A percentile compares a stretch with the other conserved stretches of the same genome.
Evolutionary conservation across 2,329 filamentous ascomycete species (phyloP).

Genomic region (Alternaria postmessia): DNA sequence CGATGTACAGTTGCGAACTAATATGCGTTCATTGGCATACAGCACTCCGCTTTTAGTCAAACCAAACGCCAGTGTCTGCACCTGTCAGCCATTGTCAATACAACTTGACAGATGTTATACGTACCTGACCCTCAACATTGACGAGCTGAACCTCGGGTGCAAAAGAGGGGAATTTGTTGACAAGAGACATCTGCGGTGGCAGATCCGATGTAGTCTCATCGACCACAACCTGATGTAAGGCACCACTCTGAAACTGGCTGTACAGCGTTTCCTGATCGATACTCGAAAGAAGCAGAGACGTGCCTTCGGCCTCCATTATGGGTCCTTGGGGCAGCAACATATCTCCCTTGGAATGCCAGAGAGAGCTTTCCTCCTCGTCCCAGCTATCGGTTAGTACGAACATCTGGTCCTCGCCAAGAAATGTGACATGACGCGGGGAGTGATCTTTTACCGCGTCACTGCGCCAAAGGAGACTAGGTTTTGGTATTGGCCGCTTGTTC

Average conservation of each 20-base stretch:
- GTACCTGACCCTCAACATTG: constrained; percentile 37
- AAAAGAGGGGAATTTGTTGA: constrained; percentile 39
- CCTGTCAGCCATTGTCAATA: constrained; percentile 24
- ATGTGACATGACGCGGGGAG: constrained; percentile 58
- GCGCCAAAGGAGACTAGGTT: constrained; percentile 54
- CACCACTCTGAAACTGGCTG: constrained; percentile 35
- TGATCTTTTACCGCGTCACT: constrained; percentile 24
- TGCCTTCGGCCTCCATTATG: constrained; percentile 32
- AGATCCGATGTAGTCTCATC: constrained; percentile 20
- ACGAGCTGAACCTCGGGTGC: constrained; percentile 35
- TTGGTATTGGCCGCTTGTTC: constrained; percentile 61
- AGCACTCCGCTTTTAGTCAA: constrained; percentile 79
- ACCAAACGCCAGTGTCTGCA: constrained; percentile 64
- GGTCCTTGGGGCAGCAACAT: constrained; percentile 30
- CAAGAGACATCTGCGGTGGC: constrained; percentile 24
- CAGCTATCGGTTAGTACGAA: constrained; percentile 47
- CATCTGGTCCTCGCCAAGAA: constrained; percentile 52
- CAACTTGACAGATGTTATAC: neutral
- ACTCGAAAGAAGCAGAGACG: constrained; percentile 34
- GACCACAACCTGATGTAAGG: constrained; percentile 25
- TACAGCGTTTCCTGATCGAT: constrained; percentile 34
- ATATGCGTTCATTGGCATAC: constrained; percentile 75
- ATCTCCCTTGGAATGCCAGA: constrained; percentile 39
- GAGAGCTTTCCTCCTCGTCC: constrained; percentile 39
- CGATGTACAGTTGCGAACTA: constrained; percentile 90